These are phyloP conservation scores for Ceratocystis smalleyi DNA, from an alignment of 2,329 filamentous ascomycete genomes.

Conservation along the genomic window DNA sequence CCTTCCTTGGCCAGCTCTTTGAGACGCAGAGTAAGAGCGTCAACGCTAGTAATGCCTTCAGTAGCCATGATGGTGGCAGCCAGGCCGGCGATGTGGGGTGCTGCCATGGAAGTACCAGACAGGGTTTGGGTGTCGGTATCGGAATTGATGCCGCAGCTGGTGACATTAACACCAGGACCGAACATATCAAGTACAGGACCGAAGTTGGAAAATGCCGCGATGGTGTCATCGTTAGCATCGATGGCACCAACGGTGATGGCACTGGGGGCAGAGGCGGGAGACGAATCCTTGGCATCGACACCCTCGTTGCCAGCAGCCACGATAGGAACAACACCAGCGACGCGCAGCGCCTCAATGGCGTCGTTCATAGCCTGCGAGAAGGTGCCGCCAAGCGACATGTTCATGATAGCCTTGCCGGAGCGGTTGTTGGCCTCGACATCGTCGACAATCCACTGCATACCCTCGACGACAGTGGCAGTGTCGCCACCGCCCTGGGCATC, in stretches of 20 bases:
- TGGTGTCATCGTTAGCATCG: slow-evolving; percentile 33
- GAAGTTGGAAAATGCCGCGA: slow-evolving; percentile 44
- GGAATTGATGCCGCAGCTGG: slow-evolving; percentile 37
- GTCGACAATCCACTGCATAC: slow-evolving; percentile 41
- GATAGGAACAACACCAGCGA: slow-evolving; percentile 38
- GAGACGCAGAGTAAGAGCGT: slow-evolving; percentile 33
- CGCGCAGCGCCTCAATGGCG: slow-evolving; percentile 35
- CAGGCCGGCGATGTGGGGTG: slow-evolving; percentile 51
- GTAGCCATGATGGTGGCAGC: slow-evolving; percentile 51
- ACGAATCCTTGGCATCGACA: slow-evolving; percentile 34
- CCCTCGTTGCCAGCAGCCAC: slow-evolving; percentile 47
- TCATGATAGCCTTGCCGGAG: slow-evolving; percentile 42
- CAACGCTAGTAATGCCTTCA: slow-evolving; percentile 33
- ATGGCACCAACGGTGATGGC: slow-evolving; percentile 47
- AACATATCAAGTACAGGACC: slow-evolving; percentile 38
- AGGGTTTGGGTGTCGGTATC: slow-evolving; percentile 31
- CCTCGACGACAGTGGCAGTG: slow-evolving; percentile 36
- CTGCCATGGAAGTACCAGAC: slow-evolving; percentile 48
- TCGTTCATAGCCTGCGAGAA: slow-evolving; percentile 36
- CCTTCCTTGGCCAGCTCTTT: slow-evolving; percentile 36
- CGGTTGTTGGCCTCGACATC: slow-evolving; percentile 30
- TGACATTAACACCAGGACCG: slow-evolving; percentile 39
- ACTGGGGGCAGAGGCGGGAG: slow-evolving; percentile 38
- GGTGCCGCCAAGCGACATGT: slow-evolving; percentile 45
- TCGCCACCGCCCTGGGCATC: slow-evolving; percentile 27